Conservation (phyloP, 2,329 filamentous ascomycete species). For the Aspergillus sp. region DNA sequence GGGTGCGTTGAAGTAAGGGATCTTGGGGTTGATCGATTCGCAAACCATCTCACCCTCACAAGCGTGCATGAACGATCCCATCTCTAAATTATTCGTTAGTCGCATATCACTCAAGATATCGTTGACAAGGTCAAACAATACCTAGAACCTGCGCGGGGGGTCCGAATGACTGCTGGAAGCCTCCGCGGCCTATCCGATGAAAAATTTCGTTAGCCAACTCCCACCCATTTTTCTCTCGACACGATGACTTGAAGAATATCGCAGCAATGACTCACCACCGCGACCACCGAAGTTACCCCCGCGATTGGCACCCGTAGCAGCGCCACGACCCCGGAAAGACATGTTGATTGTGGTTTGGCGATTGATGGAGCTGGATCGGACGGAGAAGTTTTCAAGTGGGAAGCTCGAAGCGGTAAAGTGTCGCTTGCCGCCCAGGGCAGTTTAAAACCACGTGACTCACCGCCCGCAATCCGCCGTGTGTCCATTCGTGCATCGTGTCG, state of each 20-base stretch:
- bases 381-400: constrained; percentile 42
- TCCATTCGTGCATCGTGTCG: constrained; percentile 7
- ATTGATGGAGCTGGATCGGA: constrained; percentile 24
- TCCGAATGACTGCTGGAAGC: constrained; percentile 61
- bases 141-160: constrained; percentile 61
- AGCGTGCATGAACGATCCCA: constrained; percentile 91
- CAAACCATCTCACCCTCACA: constrained; percentile 98
- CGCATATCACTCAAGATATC: constrained; percentile 6
- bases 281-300: constrained; percentile 43
- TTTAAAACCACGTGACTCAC: constrained; percentile 33
- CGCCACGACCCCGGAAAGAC: constrained; percentile 62
- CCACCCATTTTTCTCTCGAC: constrained; percentile 5
- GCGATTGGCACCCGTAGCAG: constrained; percentile 52
- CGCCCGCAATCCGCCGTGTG: constrained; percentile 29
- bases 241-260: constrained; percentile 7
- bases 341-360: constrained; percentile 43
- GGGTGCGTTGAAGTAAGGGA: constrained; percentile 98
- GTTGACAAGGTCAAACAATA: constrained; percentile 29
- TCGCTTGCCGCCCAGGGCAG: constrained; percentile 34
- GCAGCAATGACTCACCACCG: constrained; percentile 36
- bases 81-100: constrained; percentile 58
- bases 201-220: constrained; percentile 33
- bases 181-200: constrained; percentile 55
- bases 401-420: constrained; percentile 46
- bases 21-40: constrained; percentile 90